Conservation (phyloP, 345 rosid species). For the Linum trigynum region DNA sequence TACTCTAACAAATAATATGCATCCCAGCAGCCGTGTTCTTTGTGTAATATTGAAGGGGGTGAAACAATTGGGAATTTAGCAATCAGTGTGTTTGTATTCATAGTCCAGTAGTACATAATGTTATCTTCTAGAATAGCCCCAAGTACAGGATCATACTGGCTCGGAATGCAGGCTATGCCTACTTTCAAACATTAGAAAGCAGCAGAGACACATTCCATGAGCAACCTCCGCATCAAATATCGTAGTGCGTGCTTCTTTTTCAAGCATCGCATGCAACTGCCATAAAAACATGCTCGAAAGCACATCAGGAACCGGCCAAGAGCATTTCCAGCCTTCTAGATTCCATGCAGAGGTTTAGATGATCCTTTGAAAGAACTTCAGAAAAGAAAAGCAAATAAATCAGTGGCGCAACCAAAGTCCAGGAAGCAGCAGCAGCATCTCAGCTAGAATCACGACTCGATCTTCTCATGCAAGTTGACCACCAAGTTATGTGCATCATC, state of each 20-base stretch:
- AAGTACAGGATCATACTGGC: not conserved
- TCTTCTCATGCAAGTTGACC: constrained; percentile 69
- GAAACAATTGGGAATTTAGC: not conserved
- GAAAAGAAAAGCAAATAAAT: not conserved
- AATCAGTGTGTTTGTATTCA: not conserved
- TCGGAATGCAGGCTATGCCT: not conserved
- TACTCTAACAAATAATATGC: too few species aligned
- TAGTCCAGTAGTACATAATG: not conserved
- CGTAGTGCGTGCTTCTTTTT: not conserved
- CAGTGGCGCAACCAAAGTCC: not conserved
- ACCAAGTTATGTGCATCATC: constrained; percentile 89
- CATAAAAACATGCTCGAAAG: too few species aligned
- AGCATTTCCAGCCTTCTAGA: too few species aligned
- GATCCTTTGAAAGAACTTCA: not conserved
- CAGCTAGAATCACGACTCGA: constrained; percentile 18
- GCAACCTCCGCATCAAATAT: not conserved
- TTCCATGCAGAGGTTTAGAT: too few species aligned
- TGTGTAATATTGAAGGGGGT: too few species aligned
- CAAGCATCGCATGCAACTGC: too few species aligned
- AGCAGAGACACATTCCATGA: too few species aligned
- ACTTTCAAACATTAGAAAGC: too few species aligned
- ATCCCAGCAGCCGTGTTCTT: too few species aligned
- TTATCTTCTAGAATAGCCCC: not conserved
- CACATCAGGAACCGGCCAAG: too few species aligned
- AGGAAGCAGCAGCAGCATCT: not conserved